Base-by-base conservation (phyloP, 345 rosid species). In the Carallia brachiata region DNA sequence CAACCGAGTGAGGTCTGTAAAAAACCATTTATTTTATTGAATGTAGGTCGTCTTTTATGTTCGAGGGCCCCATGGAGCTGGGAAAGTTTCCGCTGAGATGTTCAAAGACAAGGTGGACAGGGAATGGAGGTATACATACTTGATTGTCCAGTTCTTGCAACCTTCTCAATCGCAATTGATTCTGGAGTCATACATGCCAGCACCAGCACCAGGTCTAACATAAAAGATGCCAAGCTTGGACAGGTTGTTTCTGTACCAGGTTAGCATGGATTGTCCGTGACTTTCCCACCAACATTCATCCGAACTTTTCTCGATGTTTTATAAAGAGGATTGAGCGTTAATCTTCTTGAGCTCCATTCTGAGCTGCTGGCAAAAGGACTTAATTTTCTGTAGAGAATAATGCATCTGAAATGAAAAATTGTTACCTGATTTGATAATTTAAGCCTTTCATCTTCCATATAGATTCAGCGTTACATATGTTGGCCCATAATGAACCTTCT, bases 51-150 rank as follows among this genome's bases (percentile, higher is more conserved):
- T 85, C 78, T 95, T 95, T 82, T 78, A 83, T 71, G 77, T 95
- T 56, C 92, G 97, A 2, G 97, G 99, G 31, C 96, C 99, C 6
- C 97, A 95, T 55, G 97, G 99, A 84, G 89, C 91, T 6, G 99
- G 97, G 40, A 95, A 89, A 73, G 99, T 90, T 56, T 87, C 79
- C 66, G 73, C 96, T 7, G 89, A 89, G 78, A 95, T 92, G 99
- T 92, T 95, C 84, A 92, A 78, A 74, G 99, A 92, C 84, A 87
- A 87, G 74, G 79, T 63, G 53, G 96, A 90, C 71, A 86, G 85
- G 79, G 84, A 95, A 57, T 95, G 97, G 99, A 95, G 85, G 74
- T 95, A 85, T 68, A 89, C 92, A 0, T 90, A 87, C 79, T 79
- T 95, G 80, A 83, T 92, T 63, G 99, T 95, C 17, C 91, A 92